Conservation (phyloP, 192 early-diverging fungal genomes). For the Linnemannia exigua region DNA sequence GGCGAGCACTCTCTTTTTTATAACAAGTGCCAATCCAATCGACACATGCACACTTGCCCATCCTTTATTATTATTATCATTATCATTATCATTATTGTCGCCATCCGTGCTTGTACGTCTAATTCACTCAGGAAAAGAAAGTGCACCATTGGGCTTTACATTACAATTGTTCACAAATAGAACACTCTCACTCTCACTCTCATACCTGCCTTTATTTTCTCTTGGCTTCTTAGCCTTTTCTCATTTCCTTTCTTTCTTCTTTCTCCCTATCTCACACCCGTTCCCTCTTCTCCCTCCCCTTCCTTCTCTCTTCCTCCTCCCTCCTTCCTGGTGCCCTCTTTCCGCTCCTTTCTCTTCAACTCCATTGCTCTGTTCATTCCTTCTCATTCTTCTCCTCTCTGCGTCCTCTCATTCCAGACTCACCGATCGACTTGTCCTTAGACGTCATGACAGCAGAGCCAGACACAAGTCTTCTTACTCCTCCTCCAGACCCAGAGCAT, state of each 20-base stretch:
- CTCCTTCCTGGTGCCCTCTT: not conserved
- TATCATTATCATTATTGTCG: too few species aligned
- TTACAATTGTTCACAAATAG: too few species aligned
- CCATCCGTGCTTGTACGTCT: too few species aligned
- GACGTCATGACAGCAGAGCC: constrained; percentile 13
- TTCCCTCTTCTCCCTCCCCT: not conserved
- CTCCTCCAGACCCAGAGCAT: constrained; percentile 26
- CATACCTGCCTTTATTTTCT: not conserved
- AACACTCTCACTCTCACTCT: too few species aligned
- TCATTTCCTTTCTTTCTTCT: constrained; percentile 11
- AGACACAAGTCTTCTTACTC: constrained; percentile 16
- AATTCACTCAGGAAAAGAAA: too few species aligned
- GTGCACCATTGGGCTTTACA: too few species aligned
- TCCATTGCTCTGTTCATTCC: constrained; percentile 8
- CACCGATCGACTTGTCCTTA: not conserved
- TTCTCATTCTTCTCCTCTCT: not conserved
- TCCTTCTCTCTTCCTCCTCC: not conserved
- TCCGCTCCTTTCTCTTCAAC: not conserved
- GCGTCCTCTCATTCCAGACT: not conserved
- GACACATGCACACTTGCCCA: not conserved
- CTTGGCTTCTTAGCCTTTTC: not conserved
- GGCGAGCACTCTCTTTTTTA: not conserved
- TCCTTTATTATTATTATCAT: not conserved
- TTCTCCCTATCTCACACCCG: not conserved
- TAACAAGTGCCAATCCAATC: not conserved